Conservation (phyloP, 148 eudicot genomes). For the Camellia lanceoleosa region DNA sequence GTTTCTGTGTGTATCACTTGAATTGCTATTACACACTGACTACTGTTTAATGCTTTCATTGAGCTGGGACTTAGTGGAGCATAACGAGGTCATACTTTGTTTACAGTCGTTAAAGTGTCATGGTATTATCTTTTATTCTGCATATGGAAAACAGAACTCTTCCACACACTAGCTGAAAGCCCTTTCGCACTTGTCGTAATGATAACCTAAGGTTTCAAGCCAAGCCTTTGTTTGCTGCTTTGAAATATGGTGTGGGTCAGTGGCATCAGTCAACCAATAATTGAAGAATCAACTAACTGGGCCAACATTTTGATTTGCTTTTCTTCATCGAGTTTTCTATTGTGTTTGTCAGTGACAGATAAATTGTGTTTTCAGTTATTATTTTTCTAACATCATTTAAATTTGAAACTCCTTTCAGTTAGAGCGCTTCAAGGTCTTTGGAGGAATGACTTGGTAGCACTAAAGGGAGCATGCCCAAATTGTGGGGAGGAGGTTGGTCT, state of each 20-base stretch:
- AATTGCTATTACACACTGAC: too few species aligned
- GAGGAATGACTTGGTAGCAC: constrained; percentile 83
- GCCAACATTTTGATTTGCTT: background rate
- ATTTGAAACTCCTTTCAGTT: constrained; percentile 38
- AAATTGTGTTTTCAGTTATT: background rate
- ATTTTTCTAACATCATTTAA: constrained; percentile 6
- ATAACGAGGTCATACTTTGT: background rate
- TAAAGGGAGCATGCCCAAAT: constrained; percentile 88
- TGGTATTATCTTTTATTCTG: too few species aligned
- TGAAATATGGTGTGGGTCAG: background rate
- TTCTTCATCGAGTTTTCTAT: background rate
- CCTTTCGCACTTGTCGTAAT: background rate
- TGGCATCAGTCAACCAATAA: background rate
- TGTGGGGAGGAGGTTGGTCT: constrained; percentile 90
- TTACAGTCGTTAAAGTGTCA: background rate
- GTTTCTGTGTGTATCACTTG: too few species aligned
- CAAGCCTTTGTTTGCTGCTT: background rate
- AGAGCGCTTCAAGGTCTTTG: constrained; percentile 75
- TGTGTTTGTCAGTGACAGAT: background rate
- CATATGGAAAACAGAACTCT: background rate
- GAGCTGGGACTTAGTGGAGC: background rate
- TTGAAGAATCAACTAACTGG: background rate
- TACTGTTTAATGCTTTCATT: background rate
- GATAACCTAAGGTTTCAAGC: background rate
- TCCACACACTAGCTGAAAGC: background rate